Percentiles rank a stretch among this genome's conserved stretches.
These are phyloP conservation scores for Pseudoscleropodium purum DNA, from an alignment of 225 moss, liverwort and hornwort species.

Conservation along the genomic window DNA sequence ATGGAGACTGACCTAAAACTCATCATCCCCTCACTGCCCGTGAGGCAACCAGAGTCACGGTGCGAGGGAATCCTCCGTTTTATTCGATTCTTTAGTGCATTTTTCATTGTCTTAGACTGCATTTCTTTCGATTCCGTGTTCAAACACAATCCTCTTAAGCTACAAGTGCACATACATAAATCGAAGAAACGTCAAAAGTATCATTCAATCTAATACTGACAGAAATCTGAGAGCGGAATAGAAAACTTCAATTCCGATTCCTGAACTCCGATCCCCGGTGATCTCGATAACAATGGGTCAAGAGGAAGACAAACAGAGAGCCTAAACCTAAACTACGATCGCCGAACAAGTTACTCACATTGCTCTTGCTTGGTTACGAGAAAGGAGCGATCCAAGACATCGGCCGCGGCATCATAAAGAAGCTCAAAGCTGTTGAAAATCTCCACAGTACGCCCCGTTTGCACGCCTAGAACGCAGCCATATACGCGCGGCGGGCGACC, in stretches of 20 bases:
- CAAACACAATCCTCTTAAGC: not conserved
- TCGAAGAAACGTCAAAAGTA: not conserved
- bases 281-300: not conserved
- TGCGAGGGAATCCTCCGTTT: not conserved
- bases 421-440: constrained; percentile 98
- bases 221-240: not conserved
- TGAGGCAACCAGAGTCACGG: not conserved
- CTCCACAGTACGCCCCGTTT: constrained; percentile 91
- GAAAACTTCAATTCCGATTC: not conserved
- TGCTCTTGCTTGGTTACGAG: constrained; percentile 97
- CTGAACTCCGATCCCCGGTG: not conserved
- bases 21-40: not conserved
- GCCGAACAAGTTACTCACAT: constrained; percentile 35
- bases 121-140: not conserved
- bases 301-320: not conserved
- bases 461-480: constrained; percentile 91
- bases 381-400: constrained; percentile 75
- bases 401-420: constrained; percentile 49
- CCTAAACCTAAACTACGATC: not conserved
- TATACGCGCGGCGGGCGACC: constrained; percentile 62
- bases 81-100: not conserved
- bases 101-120: not conserved
- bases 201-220: not conserved
- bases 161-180: not conserved
- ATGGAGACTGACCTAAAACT: not conserved